phyloP scores from a whole-genome alignment of 2,329 filamentous ascomycete genomes.

The Lecanicillium sp. region DNA sequence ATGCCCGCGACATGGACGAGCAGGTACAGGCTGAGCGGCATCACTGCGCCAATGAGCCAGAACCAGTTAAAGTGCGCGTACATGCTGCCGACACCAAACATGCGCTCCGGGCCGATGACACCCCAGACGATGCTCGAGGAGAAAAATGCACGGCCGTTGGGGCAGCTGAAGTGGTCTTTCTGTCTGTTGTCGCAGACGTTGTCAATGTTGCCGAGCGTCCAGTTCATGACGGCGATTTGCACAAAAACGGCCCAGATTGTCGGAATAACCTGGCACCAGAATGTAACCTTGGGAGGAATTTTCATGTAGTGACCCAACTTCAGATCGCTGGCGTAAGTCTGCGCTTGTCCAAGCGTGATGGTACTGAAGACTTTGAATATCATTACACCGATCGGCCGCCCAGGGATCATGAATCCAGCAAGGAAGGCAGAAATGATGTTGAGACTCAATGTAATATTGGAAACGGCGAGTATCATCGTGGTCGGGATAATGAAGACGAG shows the following conservation, averaged over 20 bases:
- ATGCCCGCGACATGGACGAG: constrained; percentile 23
- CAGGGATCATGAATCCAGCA: constrained; percentile 23
- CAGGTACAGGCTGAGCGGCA: constrained; percentile 44
- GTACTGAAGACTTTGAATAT: constrained; percentile 24
- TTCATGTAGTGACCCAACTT: constrained; percentile 47
- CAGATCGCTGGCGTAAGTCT: constrained; percentile 41
- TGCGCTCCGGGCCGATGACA: constrained; percentile 48
- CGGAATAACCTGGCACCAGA: constrained; percentile 34
- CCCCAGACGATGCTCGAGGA: constrained; percentile 52
- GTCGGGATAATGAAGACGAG: constrained; percentile 22
- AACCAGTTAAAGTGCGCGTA: constrained; percentile 47
- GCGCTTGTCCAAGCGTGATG: constrained; percentile 31
- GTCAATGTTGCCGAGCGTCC: constrained; percentile 39
- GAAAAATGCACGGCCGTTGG: constrained; percentile 39
- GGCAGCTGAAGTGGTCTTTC: constrained; percentile 29
- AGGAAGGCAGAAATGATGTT: constrained; percentile 35
- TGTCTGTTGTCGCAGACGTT: constrained; percentile 36
- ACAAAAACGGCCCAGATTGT: constrained; percentile 40
- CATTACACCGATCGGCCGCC: constrained; percentile 21
- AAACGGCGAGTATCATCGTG: constrained; percentile 27
- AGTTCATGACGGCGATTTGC: constrained; percentile 41
- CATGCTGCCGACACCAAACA: constrained; percentile 48
- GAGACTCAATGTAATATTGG: constrained; percentile 32
- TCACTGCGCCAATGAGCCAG: constrained; percentile 44
- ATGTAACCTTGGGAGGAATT: constrained; percentile 35